Base-by-base conservation (phyloP, 2,329 filamentous ascomycete genomes). In the Tolypocladium inflatum region DNA sequence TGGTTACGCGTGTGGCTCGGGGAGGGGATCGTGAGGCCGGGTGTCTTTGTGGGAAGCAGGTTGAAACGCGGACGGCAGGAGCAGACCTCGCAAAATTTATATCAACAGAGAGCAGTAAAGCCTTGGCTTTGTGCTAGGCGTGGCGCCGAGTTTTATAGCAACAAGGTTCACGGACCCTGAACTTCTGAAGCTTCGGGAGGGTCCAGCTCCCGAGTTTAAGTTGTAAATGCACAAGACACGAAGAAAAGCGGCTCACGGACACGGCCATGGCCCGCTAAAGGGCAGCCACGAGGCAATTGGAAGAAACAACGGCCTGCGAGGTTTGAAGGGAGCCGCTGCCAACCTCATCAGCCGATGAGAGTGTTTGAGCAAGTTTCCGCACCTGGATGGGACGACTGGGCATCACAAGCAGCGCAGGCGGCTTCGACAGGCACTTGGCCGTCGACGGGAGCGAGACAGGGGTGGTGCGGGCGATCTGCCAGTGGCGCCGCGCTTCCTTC, bases 351-450 rank as follows among this genome's bases (percentile, higher is more conserved):
- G 30, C 30, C 19, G 48, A 21, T 61, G 61, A 60, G 61, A 52
- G 56, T 41, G 38, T 60, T 63, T 63, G 61, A 63, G 61, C 61
- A 63, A 60, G 55, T 63, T 63, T 63, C 19, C 19, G 19, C 30
- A 2, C 30, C 9, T 35, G 2, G 10, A 35, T 35, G 48, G 30
- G 19, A 21, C 48, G 26, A 50, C 45, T 4, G 9, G 45, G 17
- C 26, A 35, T 35, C 8, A 21, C 30, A 3, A 50, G 45, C 26
- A 30, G 26, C 26, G 26, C 26, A 30, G 6, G 26, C 26, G 26
- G 26, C 26, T 4, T 30, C 26, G 26, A 30, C 26, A 30, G 26
- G 26, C 26, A 6, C 26, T 30, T 30, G 26, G 26, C 26, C 26
- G 26, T 33, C 17, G 45, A 50, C 17, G 45, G 45, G 26, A 26